phyloP scores from a whole-genome alignment of 352 stramenopile species.

The Pythium scleroteichum region DNA sequence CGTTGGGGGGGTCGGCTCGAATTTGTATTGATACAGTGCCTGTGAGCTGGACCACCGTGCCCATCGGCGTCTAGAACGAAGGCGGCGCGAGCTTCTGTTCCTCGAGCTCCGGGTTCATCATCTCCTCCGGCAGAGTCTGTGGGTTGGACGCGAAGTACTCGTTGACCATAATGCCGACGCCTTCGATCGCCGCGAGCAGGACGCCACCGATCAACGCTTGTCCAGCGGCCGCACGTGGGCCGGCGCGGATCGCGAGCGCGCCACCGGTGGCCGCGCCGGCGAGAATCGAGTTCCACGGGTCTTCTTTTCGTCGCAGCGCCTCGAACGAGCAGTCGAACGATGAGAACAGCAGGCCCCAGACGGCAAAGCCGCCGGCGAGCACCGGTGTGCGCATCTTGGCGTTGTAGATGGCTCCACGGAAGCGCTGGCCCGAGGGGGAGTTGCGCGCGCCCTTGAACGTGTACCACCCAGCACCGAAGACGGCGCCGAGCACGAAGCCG shows the following conservation, averaged over 20 bases:
- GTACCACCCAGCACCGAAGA: slow-evolving; percentile 96
- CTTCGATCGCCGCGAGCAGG: slow-evolving; percentile 96
- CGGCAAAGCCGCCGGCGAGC: slow-evolving; percentile 91
- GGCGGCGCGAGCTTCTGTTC: slow-evolving; percentile 86
- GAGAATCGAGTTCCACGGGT: slow-evolving; percentile 99
- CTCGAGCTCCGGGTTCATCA: slow-evolving; percentile 62
- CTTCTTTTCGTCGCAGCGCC: slow-evolving; percentile 97
- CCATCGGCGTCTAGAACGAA: slow-evolving; percentile 58
- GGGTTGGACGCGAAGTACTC: slow-evolving; percentile 79
- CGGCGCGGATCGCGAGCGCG: slow-evolving; percentile 93
- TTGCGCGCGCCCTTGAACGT: slow-evolving; percentile 95
- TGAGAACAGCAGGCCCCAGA: slow-evolving; percentile 98
- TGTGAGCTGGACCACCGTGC: slow-evolving; percentile 1
- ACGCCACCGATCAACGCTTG: slow-evolving; percentile 95
- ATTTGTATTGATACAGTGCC: neutral
- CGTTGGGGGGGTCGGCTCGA: slow-evolving; percentile 7
- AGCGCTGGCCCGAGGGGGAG: slow-evolving; percentile 89
- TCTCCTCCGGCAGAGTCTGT: slow-evolving; percentile 44
- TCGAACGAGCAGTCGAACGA: slow-evolving; percentile 98
- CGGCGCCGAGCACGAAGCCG: slow-evolving; percentile 96
- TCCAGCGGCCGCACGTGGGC: slow-evolving; percentile 91
- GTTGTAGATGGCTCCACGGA: slow-evolving; percentile 92
- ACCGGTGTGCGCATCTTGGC: slow-evolving; percentile 94
- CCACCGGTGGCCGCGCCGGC: slow-evolving; percentile 96
- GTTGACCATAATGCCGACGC: slow-evolving; percentile 95